A percentile compares a stretch with the other conserved stretches of the same genome.
phyloP scores from a whole-genome alignment of 2,329 filamentous ascomycete genomes.

The Bipolaris gigantea region DNA sequence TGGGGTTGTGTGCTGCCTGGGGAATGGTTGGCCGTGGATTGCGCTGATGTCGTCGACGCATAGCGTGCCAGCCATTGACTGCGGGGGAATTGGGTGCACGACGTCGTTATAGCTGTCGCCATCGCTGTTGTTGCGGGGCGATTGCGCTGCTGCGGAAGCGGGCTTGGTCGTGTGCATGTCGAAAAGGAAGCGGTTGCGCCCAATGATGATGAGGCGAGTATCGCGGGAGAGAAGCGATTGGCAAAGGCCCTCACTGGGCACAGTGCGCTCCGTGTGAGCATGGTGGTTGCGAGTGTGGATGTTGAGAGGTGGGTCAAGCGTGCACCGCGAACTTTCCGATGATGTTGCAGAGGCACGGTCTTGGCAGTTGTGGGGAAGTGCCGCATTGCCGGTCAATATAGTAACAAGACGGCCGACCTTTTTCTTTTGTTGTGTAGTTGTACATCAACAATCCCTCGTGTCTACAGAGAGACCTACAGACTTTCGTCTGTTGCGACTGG shows the following conservation, averaged over 20 bases:
- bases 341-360: constrained; percentile 5
- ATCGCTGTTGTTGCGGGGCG: constrained; percentile 10
- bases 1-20: constrained; percentile 22
- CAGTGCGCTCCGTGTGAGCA: constrained; percentile 38
- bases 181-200: constrained; percentile 31
- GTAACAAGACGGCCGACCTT: not conserved
- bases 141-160: constrained; percentile 22
- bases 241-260: constrained; percentile 37
- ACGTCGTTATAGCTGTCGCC: not conserved
- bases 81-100: constrained; percentile 10
- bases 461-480: not conserved
- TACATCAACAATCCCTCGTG: not conserved
- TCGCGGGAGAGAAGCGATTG: constrained; percentile 31
- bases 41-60: constrained; percentile 29
- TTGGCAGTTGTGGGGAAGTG: constrained; percentile 9
- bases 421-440: not conserved
- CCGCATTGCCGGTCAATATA: not conserved
- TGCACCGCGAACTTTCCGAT: constrained; percentile 9
- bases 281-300: constrained; percentile 14
- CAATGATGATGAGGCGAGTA: constrained; percentile 26
- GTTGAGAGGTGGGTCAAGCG: constrained; percentile 5
- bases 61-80: constrained; percentile 18
- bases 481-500: not conserved
- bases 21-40: constrained; percentile 19
- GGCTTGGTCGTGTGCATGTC: constrained; percentile 32